Evolutionary conservation across 164 flowering plant genomes (phyloP).

Genomic region (Berberis thunbergii): DNA sequence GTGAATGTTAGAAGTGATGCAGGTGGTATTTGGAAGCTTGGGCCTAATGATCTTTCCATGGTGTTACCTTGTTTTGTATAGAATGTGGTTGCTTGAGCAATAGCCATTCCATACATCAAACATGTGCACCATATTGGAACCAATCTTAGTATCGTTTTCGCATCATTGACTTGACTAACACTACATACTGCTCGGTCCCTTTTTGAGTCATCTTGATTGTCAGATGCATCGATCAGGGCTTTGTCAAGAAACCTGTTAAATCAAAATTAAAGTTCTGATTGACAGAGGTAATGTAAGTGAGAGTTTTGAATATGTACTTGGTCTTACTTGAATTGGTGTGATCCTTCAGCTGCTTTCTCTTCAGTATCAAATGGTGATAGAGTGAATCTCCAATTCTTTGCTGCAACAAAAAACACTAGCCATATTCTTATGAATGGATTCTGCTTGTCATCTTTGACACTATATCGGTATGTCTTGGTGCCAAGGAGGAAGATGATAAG

Average conservation of each 20-base stretch:
- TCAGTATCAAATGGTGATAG: background rate
- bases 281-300: too few species aligned
- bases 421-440: slow-evolving; percentile 3
- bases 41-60: slow-evolving; percentile 1
- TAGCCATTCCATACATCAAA: background rate
- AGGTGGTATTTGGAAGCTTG: too few species aligned
- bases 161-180: background rate
- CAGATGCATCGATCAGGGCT: background rate
- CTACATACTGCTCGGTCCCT: background rate
- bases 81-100: slow-evolving; percentile 9
- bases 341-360: background rate
- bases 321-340: slow-evolving; percentile 9
- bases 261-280: background rate
- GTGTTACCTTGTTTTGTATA: slow-evolving; percentile 13
- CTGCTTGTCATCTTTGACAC: slow-evolving; percentile 4
- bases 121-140: too few species aligned
- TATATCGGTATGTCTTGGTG: slow-evolving; percentile 9
- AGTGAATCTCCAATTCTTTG: background rate
- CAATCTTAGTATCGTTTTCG: too few species aligned
- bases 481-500: slow-evolving; percentile 12
- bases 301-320: background rate
- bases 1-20: background rate
- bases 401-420: slow-evolving; percentile 1
- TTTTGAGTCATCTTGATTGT: background rate
- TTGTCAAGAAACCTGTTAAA: slow-evolving; percentile 8